A percentile compares a stretch with the other conserved stretches of the same genome.
These are phyloP conservation scores for Fusarium sambucinum DNA, from an alignment of 2,329 filamentous ascomycete genomes.

Conservation along the genomic window DNA sequence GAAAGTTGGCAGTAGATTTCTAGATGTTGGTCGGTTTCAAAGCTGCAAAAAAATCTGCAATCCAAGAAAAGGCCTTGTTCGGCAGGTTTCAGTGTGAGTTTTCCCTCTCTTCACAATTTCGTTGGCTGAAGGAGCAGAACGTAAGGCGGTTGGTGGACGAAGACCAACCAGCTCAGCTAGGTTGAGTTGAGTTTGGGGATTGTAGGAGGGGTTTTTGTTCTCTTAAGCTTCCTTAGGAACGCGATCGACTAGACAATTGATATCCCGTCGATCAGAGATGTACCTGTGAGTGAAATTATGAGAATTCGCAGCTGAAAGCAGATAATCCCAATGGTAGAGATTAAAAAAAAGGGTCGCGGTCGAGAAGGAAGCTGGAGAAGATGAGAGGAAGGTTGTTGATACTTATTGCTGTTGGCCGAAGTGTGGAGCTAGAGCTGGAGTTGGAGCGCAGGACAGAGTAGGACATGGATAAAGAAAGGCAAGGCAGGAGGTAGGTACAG, in stretches of 20 bases:
- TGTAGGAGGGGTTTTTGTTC: conserved; percentile 39
- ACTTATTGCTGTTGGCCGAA: conserved; percentile 49
- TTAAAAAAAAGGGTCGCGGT: conserved; percentile 32
- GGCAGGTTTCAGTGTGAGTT: conserved; percentile 7
- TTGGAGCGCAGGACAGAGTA: conserved; percentile 15
- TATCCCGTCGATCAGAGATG: not conserved
- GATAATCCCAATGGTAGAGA: conserved; percentile 20
- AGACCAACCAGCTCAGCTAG: conserved; percentile 25
- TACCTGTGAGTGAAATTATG: conserved; percentile 2
- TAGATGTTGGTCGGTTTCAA: not conserved
- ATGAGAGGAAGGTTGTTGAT: conserved; percentile 49
- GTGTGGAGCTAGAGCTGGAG: conserved; percentile 45
- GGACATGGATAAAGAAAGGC: conserved; percentile 29
- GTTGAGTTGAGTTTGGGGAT: conserved; percentile 32
- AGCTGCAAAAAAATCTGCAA: conserved; percentile 1
- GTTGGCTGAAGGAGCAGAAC: conserved; percentile 24
- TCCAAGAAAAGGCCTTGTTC: not conserved
- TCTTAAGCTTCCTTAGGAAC: conserved; percentile 8
- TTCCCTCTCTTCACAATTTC: conserved; percentile 4
- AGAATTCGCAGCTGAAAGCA: conserved; percentile 10
- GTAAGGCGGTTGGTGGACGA: conserved; percentile 30
- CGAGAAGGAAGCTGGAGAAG: conserved; percentile 40
- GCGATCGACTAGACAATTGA: conserved; percentile 9
- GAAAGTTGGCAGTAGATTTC: conserved; percentile 17
- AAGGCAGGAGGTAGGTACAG: conserved; percentile 12